phyloP scores from a whole-genome alignment of 2,329 filamentous ascomycete genomes.

The Fusarium graminum region DNA sequence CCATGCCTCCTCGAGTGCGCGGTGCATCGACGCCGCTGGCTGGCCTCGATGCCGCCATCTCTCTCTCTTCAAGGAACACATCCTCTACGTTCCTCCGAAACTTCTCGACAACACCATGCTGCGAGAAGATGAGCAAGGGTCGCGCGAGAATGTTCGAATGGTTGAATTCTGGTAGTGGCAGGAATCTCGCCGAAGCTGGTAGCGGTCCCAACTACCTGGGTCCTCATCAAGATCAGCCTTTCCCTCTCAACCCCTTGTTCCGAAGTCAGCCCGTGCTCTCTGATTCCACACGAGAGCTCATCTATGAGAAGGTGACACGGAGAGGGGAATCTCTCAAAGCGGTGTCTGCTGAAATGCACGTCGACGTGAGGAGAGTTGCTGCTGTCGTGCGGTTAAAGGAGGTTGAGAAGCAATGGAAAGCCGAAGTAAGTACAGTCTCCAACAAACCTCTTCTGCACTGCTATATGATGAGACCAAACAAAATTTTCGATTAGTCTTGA shows the following conservation, averaged over 20 bases:
- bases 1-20: conserved; percentile 54
- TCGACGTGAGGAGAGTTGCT: conserved; percentile 86
- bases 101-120: conserved; percentile 58
- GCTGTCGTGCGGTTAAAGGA: conserved; percentile 89
- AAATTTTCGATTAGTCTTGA: conserved; percentile 99
- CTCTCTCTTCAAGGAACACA: conserved; percentile 26
- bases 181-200: conserved; percentile 44
- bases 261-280: conserved; percentile 78
- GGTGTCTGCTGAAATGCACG: conserved; percentile 80
- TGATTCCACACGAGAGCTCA: conserved; percentile 77
- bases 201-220: conserved; percentile 56
- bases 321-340: conserved; percentile 77
- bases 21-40: conserved; percentile 50
- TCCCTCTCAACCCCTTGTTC: conserved; percentile 80
- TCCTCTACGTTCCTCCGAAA: conserved; percentile 46
- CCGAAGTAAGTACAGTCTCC: conserved; percentile 72
- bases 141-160: conserved; percentile 58
- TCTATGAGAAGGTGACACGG: conserved; percentile 77
- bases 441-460: conserved; percentile 3
- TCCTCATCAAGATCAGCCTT: conserved; percentile 66
- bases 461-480: conserved; percentile 72
- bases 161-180: conserved; percentile 50
- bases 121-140: conserved; percentile 54
- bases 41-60: conserved; percentile 49
- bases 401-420: conserved; percentile 82